Conservation (phyloP, 1,139 yeast species). For the Geotrichum australiense region DNA sequence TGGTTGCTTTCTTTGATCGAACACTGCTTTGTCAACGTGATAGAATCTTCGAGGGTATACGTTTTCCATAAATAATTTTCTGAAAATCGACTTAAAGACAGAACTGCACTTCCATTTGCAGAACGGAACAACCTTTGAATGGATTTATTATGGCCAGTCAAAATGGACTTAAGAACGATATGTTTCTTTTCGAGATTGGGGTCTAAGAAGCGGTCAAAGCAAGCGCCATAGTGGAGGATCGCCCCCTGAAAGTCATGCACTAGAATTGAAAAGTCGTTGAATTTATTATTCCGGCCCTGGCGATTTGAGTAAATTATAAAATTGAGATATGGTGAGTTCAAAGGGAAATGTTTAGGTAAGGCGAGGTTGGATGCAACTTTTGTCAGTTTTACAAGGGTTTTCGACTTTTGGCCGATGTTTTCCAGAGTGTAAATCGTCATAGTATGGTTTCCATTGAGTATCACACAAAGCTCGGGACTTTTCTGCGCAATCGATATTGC, state of each 20-base stretch:
- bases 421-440: constrained; percentile 45
- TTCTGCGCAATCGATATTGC: constrained; percentile 18
- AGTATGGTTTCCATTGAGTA: constrained; percentile 42
- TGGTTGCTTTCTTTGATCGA: constrained; percentile 32
- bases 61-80: constrained; percentile 34
- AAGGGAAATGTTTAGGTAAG: constrained; percentile 19
- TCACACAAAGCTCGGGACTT: constrained; percentile 50
- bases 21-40: constrained; percentile 28
- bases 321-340: constrained; percentile 17
- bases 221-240: constrained; percentile 41
- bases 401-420: constrained; percentile 45
- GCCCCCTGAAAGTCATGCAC: constrained; percentile 49
- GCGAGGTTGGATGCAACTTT: constrained; percentile 19
- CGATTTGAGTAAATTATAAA: constrained; percentile 18
- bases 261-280: constrained; percentile 37
- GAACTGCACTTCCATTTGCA: constrained; percentile 49
- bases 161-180: constrained; percentile 32
- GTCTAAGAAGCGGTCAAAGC: constrained; percentile 35
- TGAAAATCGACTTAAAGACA: constrained; percentile 38
- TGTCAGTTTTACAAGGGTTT: constrained; percentile 36
- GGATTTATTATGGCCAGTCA: constrained; percentile 83
- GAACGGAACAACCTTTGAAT: constrained; percentile 62
- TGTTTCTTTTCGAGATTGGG: constrained; percentile 19
- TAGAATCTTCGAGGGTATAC: constrained; percentile 24
- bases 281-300: constrained; percentile 1